phyloP scores from a whole-genome alignment of 192 early-diverging fungal species.

The Borealophlyctis nickersoniae region DNA sequence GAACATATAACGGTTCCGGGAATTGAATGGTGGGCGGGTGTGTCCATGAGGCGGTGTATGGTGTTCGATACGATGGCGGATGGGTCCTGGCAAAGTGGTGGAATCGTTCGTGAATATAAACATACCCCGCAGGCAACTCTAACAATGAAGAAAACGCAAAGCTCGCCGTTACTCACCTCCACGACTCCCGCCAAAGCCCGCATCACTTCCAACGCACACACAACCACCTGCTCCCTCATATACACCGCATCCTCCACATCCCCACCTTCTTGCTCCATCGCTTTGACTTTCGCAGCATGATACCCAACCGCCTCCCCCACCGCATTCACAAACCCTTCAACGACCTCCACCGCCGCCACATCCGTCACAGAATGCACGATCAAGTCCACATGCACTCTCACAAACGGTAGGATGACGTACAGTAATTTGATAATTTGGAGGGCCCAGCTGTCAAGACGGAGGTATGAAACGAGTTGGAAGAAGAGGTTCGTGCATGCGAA shows the following conservation, averaged over 20 bases:
- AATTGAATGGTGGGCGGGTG: too few species aligned
- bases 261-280: neutral
- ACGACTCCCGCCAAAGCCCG: neutral
- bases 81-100: too few species aligned
- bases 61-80: too few species aligned
- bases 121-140: too few species aligned
- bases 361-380: neutral
- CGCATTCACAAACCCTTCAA: neutral
- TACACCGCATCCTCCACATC: neutral
- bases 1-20: too few species aligned
- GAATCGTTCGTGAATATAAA: too few species aligned
- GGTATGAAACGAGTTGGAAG: conserved; percentile 8
- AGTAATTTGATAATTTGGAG: conserved; percentile 19
- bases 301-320: conserved; percentile 9
- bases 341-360: neutral
- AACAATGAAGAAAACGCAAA: too few species aligned
- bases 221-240: neutral
- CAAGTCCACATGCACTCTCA: conserved; percentile 25
- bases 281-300: neutral
- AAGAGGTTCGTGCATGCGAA: conserved; percentile 36
- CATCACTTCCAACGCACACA: conserved; percentile 8
- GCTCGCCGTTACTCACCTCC: too few species aligned
- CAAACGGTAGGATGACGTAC: conserved; percentile 20
- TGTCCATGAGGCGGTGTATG: too few species aligned
- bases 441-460: conserved; percentile 3